Evolutionary conservation across 768 basidiomycete genomes (phyloP), one percentile per base, ranked within the genome.

Genomic region (Pseudohyphozyma bogoriensis): DNA sequence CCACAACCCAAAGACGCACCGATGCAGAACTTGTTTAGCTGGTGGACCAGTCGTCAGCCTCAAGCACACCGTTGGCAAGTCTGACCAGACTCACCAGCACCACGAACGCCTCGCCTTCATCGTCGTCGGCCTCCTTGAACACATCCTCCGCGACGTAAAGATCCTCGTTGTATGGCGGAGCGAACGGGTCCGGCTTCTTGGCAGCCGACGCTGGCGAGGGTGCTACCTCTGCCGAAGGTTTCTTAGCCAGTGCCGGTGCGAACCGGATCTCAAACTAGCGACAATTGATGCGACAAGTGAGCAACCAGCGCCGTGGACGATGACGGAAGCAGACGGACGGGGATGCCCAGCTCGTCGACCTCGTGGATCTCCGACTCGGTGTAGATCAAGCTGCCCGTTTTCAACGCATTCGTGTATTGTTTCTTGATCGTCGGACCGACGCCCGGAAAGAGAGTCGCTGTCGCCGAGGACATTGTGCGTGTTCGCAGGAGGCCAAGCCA

Each of bases 11-110:
- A n/a, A n/a, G n/a, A n/a, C n/a, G n/a, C n/a, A n/a, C n/a, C n/a
- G 24, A 95, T 81, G 35, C 88, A 83, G 73, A 81, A 93, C 75
- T 89, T 90, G 75, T 90, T 91, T 69, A 90, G 74, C 87, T 90
- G 64, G 46, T 55, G 39, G 28, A n/a, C 11, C 15, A 52, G n/a
- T 10, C 2, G 26, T 20, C 24, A 28, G 12, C 51, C 4, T 24
- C 22, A 20, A 42, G 1, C 47, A 15, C 15, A 29, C 26, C 28
- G 12, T 26, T 5, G 13, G 7, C 47, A 31, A 29, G 13, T 18
- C 51, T 18, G 20, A 15, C 22, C 18, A 20, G 10, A 44, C 39
- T 29, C 68, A 89, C 89, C 76, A 91, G 74, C 26, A 86, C 77
- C 39, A 80, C 80, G 73, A 87, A 88, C 51, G 81, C 79, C 36